Conservation (phyloP, 139 green algal genomes). For the Closterium sp. region DNA sequence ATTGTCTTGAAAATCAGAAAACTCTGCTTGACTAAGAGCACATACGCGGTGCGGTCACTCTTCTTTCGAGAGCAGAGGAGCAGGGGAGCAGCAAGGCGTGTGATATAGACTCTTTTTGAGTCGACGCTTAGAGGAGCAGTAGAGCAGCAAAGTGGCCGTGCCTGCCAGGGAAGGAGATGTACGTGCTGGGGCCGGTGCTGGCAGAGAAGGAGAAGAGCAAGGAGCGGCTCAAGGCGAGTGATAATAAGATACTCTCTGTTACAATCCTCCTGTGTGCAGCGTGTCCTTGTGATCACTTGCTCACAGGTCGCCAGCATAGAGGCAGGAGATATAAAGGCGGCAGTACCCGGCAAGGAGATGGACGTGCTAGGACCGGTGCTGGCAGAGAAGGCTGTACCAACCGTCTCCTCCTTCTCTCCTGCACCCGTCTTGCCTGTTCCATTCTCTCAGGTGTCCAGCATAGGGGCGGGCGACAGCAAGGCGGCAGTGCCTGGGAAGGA, state of each 20-base stretch:
- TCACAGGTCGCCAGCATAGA: constrained; percentile 84
- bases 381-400: constrained; percentile 71
- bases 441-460: constrained; percentile 72
- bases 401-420: background rate
- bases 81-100: too few relatives aligned
- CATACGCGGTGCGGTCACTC: too few relatives aligned
- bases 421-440: too few relatives aligned
- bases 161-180: constrained; percentile 64
- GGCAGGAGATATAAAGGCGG: constrained; percentile 77
- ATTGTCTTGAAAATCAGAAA: too few relatives aligned
- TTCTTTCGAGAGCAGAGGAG: too few relatives aligned
- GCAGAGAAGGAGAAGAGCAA: constrained; percentile 96
- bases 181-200: constrained; percentile 87
- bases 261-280: too few relatives aligned
- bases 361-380: constrained; percentile 88
- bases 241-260: too few relatives aligned
- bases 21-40: too few relatives aligned
- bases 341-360: constrained; percentile 63
- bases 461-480: constrained; percentile 85
- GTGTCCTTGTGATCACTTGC: too few relatives aligned
- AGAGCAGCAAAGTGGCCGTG: too few relatives aligned
- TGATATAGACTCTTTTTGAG: too few relatives aligned
- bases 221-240: constrained; percentile 68
- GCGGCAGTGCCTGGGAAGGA: constrained; percentile 62
- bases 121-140: too few relatives aligned